A percentile compares a stretch with the other conserved stretches of the same genome.
Conservation (phyloP, 768 basidiomycete genomes). For the Boletus tomentosulus region DNA sequence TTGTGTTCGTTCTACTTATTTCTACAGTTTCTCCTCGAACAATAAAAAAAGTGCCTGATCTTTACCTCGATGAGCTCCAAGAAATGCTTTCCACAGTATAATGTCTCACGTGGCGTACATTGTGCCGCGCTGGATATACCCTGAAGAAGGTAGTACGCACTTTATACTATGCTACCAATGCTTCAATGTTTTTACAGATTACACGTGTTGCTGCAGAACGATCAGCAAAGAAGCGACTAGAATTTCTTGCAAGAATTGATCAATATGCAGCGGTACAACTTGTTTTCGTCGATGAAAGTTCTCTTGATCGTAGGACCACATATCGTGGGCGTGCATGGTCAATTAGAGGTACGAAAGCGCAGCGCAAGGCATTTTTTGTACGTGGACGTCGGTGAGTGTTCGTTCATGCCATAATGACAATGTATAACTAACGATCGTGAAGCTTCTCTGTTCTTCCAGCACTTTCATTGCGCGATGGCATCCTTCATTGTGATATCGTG, state of each 20-base stretch:
- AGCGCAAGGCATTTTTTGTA: not conserved
- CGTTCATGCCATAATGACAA: no score
- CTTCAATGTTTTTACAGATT: not conserved
- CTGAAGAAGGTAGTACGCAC: constrained; percentile 7
- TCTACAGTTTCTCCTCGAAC: not conserved
- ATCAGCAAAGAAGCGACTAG: not conserved
- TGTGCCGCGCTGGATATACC: not conserved
- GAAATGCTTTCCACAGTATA: not conserved
- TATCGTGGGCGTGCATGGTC: not conserved
- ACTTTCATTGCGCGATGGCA: not conserved
- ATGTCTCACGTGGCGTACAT: not conserved
- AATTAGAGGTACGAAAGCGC: not conserved
- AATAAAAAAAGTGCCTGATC: not conserved
- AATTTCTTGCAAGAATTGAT: not conserved
- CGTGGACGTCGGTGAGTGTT: not conserved
- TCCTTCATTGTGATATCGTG: constrained; percentile 1
- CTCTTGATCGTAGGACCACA: not conserved
- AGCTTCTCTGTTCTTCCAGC: constrained; percentile 7
- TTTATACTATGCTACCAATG: no score
- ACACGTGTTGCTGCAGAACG: not conserved
- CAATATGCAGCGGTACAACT: not conserved
- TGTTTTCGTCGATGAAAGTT: not conserved
- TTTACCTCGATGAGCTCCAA: not conserved
- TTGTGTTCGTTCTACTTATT: no score
- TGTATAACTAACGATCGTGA: not conserved